Base-by-base conservation (phyloP, 805 yeast genomes). In the Candida dajiaensis region DNA sequence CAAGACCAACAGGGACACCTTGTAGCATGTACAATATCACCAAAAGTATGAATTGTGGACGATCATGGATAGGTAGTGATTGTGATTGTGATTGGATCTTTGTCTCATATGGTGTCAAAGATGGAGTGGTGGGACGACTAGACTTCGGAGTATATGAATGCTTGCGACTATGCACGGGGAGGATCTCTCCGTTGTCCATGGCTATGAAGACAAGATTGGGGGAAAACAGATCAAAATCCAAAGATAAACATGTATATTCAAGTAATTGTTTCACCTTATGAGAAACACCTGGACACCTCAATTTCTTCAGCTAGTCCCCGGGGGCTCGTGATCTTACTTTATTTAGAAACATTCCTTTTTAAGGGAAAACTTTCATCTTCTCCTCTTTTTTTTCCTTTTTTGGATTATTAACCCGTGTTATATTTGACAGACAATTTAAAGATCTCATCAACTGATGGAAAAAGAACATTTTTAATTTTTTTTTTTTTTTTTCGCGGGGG, bases 1-100 rank as follows among this genome's bases (percentile, higher is more conserved):
- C 96, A 29, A 94, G 68, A 0, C 99, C 99, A 13, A 90, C 95
- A 0, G 99, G 99, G 6, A 94, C 81, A n/a, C 99, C 99, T 63
- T 94, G 99, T 7, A 90, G 73, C 42, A 89, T 69, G 62, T 94
- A 94, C 29, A 94, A 68, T 6, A 86, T 58, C 6, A 89, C 82
- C 47, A 92, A 69, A 7, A 92, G 72, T 38, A 74, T 66, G 62
- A 92, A 94, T 47, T 89, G 87, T 13, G 84, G 83, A 46, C 87
- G 67, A 58, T 90, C 98, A 42, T 61, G 64, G 13, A 58, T 46
- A 3, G 72, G 68, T 29, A 69, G 39, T 1, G 60, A 35, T 7
- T 41, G 33, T 13, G 38, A 23, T 16, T 46, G 46, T 3, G 11
- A 29, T 28, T 21, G 44, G 31, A 26, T 40, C 44, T 22, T 45